Conservation (phyloP, 129 eudicot species). For the Rutidosis leptorrhynchoides region DNA sequence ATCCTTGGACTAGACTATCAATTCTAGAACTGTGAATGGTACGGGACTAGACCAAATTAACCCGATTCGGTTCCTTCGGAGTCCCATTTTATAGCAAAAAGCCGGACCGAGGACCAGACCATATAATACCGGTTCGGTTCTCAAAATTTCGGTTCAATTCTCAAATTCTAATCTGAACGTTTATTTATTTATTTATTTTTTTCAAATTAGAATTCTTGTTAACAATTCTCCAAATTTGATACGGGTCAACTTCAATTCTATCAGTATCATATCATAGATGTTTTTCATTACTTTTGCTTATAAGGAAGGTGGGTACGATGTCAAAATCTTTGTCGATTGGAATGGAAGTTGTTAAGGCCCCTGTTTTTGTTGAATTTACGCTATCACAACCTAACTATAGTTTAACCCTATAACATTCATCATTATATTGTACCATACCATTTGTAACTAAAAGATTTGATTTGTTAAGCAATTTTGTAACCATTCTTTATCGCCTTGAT, state of each 20-base stretch:
- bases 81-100: too few relatives aligned
- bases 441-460: constrained; percentile 8
- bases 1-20: too few relatives aligned
- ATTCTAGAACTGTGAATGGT: too few relatives aligned
- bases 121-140: too few relatives aligned
- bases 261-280: constrained; percentile 9
- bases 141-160: too few relatives aligned
- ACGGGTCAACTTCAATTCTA: constrained; percentile 2
- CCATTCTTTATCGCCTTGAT: constrained; percentile 21
- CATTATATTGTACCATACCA: constrained; percentile 9
- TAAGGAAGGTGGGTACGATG: constrained; percentile 27
- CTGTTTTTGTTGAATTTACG: constrained; percentile 31
- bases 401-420: constrained; percentile 25
- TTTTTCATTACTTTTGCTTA: constrained; percentile 23
- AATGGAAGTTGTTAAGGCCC: constrained; percentile 23
- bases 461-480: constrained; percentile 12
- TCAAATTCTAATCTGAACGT: too few relatives aligned
- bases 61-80: too few relatives aligned
- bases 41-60: too few relatives aligned
- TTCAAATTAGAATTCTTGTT: too few relatives aligned
- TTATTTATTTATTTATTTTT: too few relatives aligned
- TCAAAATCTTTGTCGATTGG: constrained; percentile 26
- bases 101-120: too few relatives aligned
- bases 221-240: not conserved
- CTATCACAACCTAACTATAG: constrained; percentile 35